Conservation (phyloP, 306 rosid genomes). For the Medicago arabica region DNA sequence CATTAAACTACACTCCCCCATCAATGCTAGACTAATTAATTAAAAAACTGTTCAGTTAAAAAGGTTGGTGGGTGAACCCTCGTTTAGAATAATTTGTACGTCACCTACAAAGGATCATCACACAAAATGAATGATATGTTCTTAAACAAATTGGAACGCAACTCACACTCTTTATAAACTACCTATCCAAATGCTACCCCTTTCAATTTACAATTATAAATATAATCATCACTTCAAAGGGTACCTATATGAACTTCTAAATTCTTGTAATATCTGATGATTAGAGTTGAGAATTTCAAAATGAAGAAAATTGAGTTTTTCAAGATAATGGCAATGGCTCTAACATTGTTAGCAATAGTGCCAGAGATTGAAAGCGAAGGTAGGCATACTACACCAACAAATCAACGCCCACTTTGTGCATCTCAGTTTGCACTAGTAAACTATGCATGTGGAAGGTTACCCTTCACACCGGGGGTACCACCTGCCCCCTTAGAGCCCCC, state of each 20-base stretch:
- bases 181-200: conserved; percentile 23
- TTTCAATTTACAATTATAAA: conserved; percentile 40
- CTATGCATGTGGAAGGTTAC: conserved; percentile 71
- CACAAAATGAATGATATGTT: conserved; percentile 56
- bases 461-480: conserved; percentile 40
- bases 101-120: conserved; percentile 64
- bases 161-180: conserved; percentile 58
- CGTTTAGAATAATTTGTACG: conserved; percentile 25
- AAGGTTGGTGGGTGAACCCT: conserved; percentile 41
- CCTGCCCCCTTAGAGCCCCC: conserved; percentile 11
- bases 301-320: conserved; percentile 50
- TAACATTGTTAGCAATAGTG: conserved; percentile 44
- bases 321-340: conserved; percentile 20
- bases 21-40: conserved; percentile 4
- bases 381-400: background rate
- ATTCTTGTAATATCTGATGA: conserved; percentile 28
- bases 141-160: conserved; percentile 44
- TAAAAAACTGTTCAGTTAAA: conserved; percentile 39
- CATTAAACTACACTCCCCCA: conserved; percentile 19
- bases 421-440: conserved; percentile 73
- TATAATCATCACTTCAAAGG: conserved; percentile 39
- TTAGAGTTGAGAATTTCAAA: background rate
- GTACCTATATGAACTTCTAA: conserved; percentile 31
- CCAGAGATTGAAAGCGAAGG: conserved; percentile 46
- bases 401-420: conserved; percentile 64